Base-by-base conservation (phyloP, 768 basidiomycete species). In the Panaeolus cyanescens region DNA sequence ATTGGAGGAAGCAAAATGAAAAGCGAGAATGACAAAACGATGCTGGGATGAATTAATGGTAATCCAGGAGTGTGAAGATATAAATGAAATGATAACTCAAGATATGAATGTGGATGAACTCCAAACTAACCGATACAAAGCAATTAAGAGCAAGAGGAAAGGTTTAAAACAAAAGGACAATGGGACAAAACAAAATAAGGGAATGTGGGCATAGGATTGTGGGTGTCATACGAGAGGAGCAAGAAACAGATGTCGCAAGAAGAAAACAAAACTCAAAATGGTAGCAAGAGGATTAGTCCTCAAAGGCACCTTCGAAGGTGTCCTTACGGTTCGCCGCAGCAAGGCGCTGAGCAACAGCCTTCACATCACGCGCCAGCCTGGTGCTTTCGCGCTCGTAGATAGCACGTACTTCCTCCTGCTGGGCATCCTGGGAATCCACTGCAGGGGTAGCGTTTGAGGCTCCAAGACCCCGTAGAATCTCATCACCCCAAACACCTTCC, bases 401-500 rank as follows among this genome's bases (percentile, higher is more conserved):
- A 5, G 62, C 67, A 8, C 67, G 64, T 39, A 71, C 59, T 37
- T 69, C 67, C 63, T 71, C 69, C 62, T 69, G 67, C 32, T 73
- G 72, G 56, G 68, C 62, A 34, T 73, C 62, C 42, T 70, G 57
- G 0, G 64, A 61, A 8, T 62, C 64, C 30, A 66, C 66, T 5
- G 64, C 66, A 1, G 67, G 65, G 22, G 68, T 66, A 4, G 65
- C 67, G 0, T 65, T 69, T 15, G 72, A 71, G 20, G 88, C 76
- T 10, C 90, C 91, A 34, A 93, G 70, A 0, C 90, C 91, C 40
- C 89, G 83, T n/a, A 88, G 72, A 5, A 91, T 79, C 65, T 93
- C 91, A 32, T 90, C 89, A 3, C 75, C 74, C 68, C 89, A 83
- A 30, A 91, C 79, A 25, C 86, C 86, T n/a, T 85, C 80, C 2